Conservation (phyloP, 2,329 filamentous ascomycete genomes). For the Sclerotinia borealis region DNA sequence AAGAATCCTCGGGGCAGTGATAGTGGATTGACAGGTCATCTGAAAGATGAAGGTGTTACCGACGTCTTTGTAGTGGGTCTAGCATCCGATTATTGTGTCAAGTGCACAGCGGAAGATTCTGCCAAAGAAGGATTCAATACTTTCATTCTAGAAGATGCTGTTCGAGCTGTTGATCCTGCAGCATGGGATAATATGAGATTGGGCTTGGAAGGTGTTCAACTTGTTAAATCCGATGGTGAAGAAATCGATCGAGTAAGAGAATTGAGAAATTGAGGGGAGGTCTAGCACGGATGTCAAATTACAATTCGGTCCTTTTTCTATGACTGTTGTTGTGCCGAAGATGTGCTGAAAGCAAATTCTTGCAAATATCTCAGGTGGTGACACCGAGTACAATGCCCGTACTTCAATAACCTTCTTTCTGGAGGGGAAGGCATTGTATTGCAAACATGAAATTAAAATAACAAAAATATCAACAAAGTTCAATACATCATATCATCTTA, state of each 20-base stretch:
- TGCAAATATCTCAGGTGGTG: constrained; percentile 28
- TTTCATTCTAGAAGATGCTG: constrained; percentile 73
- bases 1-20: constrained; percentile 51
- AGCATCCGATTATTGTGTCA: constrained; percentile 87
- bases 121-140: constrained; percentile 68
- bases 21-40: constrained; percentile 53
- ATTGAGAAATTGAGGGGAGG: neutral
- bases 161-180: constrained; percentile 61
- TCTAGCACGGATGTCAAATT: constrained; percentile 99
- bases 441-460: constrained; percentile 15
- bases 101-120: constrained; percentile 73
- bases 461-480: neutral
- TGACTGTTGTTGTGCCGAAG: constrained; percentile 98
- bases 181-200: constrained; percentile 53
- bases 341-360: constrained; percentile 79
- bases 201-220: constrained; percentile 49
- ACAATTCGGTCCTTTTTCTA: constrained; percentile 71
- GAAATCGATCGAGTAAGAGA: constrained; percentile 40
- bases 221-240: constrained; percentile 55
- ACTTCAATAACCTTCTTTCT: constrained; percentile 18
- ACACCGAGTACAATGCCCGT: constrained; percentile 25
- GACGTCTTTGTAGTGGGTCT: constrained; percentile 83
- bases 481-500: neutral
- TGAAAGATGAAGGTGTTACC: constrained; percentile 57
- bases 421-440: constrained; percentile 22